Conservation (phyloP, 257 asterid species). For the Primulina tabacum region DNA sequence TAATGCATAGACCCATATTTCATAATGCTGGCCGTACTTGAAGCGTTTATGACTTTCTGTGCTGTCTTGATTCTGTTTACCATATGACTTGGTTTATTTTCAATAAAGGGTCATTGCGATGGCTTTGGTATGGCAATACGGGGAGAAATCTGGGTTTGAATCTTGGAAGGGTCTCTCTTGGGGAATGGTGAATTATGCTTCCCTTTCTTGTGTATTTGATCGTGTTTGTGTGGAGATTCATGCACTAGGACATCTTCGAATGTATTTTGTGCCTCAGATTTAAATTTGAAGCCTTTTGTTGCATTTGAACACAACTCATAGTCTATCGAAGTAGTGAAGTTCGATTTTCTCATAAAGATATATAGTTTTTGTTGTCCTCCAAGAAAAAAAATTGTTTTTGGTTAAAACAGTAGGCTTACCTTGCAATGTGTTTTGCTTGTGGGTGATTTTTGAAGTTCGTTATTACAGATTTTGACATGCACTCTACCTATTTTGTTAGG, state of each 20-base stretch:
- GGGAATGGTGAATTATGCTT: conserved; percentile 76
- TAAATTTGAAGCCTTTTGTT: not conserved
- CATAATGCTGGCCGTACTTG: not conserved
- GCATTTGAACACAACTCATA: not conserved
- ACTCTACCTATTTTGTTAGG: conserved; percentile 45
- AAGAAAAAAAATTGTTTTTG: not conserved
- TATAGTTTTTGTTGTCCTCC: conserved; percentile 1
- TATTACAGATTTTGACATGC: conserved; percentile 1
- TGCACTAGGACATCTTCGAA: not conserved
- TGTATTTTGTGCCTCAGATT: not conserved
- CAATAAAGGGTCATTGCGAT: conserved; percentile 75
- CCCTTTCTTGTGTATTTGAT: not conserved
- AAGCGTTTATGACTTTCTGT: not conserved
- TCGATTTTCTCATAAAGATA: not conserved
- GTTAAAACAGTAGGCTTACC: not conserved
- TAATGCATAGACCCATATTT: too few relatives aligned
- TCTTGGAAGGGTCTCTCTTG: conserved; percentile 99
- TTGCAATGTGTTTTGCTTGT: not conserved
- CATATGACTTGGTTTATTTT: not conserved
- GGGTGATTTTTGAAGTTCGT: not conserved
- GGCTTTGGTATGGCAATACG: conserved; percentile 96
- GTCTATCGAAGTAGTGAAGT: not conserved
- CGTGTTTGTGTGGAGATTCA: not conserved
- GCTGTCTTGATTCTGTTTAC: not conserved
- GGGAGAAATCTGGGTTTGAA: conserved; percentile 75